These are phyloP conservation scores for Xerophyta viscosa DNA, from an alignment of 106 monocot genomes.

Conservation along the genomic window DNA sequence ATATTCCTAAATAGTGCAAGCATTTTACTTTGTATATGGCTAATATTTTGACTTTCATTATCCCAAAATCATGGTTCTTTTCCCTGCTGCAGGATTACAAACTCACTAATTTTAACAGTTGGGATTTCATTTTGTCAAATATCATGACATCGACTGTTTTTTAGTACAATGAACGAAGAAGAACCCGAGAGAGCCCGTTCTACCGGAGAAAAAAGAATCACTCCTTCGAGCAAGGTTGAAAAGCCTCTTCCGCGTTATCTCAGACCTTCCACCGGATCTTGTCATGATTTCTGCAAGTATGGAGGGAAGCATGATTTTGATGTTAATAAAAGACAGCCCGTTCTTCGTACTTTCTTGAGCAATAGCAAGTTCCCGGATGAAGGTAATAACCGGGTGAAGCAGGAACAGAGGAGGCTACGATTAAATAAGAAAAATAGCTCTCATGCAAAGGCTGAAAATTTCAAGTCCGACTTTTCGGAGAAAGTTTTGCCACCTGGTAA, in stretches of 20 bases:
- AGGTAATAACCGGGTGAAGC: constrained; percentile 4
- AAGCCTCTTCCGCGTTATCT: constrained; percentile 51
- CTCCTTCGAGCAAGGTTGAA: constrained; percentile 7
- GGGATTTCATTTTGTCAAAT: no score
- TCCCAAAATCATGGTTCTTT: no score
- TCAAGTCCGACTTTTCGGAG: constrained; percentile 2
- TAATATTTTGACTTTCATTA: no score
- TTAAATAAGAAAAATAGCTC: constrained; percentile 4
- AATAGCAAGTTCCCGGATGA: constrained; percentile 2
- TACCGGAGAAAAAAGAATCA: constrained; percentile 10
- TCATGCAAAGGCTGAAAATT: constrained; percentile 4
- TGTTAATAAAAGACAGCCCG: constrained; percentile 20
- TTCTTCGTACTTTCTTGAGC: not conserved
- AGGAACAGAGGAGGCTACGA: constrained; percentile 14
- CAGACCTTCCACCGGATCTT: constrained; percentile 43
- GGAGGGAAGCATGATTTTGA: constrained; percentile 39
- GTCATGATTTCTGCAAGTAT: constrained; percentile 78
- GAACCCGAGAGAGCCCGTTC: constrained; percentile 20
- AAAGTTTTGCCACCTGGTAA: constrained; percentile 6
- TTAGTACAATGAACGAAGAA: no score
- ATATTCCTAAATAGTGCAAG: no score
- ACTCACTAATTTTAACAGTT: no score
- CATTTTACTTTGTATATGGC: no score
- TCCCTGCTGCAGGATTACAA: no score
- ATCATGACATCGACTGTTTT: no score